These are phyloP conservation scores for Cryptosporidium viatorum DNA, from an alignment of 169 alveolate species.

Conservation along the genomic window DNA sequence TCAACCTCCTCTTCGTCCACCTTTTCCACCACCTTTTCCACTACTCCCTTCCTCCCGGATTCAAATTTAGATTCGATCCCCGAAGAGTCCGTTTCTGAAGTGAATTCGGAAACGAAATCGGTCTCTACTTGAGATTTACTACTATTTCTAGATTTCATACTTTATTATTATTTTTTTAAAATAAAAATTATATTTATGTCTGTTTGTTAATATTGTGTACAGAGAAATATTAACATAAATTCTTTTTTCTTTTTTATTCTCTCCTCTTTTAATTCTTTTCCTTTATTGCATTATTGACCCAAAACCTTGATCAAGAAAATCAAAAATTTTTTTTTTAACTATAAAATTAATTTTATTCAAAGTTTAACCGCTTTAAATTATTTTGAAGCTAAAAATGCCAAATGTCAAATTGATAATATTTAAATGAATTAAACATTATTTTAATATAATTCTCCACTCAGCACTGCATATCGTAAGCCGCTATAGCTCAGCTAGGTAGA, in stretches of 20 bases:
- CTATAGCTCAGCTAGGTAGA: conserved; percentile 91
- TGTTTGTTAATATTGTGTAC: too few relatives aligned
- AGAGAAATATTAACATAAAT: too few relatives aligned
- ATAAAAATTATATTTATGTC: too few relatives aligned
- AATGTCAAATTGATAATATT: neutral
- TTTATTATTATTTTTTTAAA: too few relatives aligned
- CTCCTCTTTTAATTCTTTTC: too few relatives aligned
- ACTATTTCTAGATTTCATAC: neutral
- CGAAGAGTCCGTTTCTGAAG: neutral
- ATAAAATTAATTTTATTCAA: neutral
- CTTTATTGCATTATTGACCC: neutral
- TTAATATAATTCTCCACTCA: neutral
- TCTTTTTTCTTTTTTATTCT: too few relatives aligned
- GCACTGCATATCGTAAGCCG: conserved; percentile 75
- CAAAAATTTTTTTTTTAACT: too few relatives aligned
- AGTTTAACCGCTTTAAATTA: neutral
- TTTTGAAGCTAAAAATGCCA: neutral
- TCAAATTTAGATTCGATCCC: neutral
- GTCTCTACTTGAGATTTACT: neutral
- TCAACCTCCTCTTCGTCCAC: too few relatives aligned
- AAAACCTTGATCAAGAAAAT: too few relatives aligned
- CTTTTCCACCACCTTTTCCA: neutral
- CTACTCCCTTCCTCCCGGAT: neutral
- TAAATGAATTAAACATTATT: neutral
- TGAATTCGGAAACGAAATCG: conserved; percentile 7